These are phyloP conservation scores for Eurotiales sp. DNA, from an alignment of 2,329 filamentous ascomycete species.

Conservation along the genomic window DNA sequence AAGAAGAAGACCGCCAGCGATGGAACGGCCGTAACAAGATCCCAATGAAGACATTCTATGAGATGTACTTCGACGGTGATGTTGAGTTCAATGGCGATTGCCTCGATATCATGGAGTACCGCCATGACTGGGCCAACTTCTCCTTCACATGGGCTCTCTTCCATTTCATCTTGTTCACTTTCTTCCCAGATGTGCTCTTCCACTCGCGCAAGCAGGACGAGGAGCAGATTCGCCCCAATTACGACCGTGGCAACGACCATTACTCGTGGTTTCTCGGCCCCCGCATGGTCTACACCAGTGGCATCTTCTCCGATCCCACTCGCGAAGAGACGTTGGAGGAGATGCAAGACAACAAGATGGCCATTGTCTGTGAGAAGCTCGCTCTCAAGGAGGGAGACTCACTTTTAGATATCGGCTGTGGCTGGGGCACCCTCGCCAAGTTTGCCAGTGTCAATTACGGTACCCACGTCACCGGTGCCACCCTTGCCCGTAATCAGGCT, in stretches of 20 bases:
- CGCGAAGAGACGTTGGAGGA: slow-evolving; percentile 87
- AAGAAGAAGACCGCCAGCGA: slow-evolving; percentile 41
- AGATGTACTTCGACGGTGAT: slow-evolving; percentile 94
- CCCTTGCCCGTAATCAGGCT: slow-evolving; percentile 91
- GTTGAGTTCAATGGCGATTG: slow-evolving; percentile 93
- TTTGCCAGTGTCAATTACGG: slow-evolving; percentile 92
- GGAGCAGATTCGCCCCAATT: slow-evolving; percentile 95
- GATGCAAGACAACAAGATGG: slow-evolving; percentile 96
- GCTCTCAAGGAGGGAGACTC: slow-evolving; percentile 73
- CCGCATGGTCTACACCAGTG: slow-evolving; percentile 97
- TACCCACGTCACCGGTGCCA: slow-evolving; percentile 79
- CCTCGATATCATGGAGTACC: slow-evolving; percentile 84
- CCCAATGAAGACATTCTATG: slow-evolving; percentile 76
- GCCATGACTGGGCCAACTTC: slow-evolving; percentile 96
- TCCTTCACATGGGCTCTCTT: slow-evolving; percentile 80
- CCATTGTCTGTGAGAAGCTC: slow-evolving; percentile 94
- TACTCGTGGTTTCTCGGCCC: slow-evolving; percentile 97
- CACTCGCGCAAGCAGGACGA: slow-evolving; percentile 83
- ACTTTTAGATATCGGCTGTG: slow-evolving; percentile 91
- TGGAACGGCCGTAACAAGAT: slow-evolving; percentile 49
- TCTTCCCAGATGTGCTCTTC: slow-evolving; percentile 86
- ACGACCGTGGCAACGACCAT: slow-evolving; percentile 96
- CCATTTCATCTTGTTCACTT: slow-evolving; percentile 80
- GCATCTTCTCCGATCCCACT: slow-evolving; percentile 81
- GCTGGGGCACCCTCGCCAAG: slow-evolving; percentile 92